Base-by-base conservation (phyloP, 1,284 basidiomycete species). In the Pascua guehoae region DNA sequence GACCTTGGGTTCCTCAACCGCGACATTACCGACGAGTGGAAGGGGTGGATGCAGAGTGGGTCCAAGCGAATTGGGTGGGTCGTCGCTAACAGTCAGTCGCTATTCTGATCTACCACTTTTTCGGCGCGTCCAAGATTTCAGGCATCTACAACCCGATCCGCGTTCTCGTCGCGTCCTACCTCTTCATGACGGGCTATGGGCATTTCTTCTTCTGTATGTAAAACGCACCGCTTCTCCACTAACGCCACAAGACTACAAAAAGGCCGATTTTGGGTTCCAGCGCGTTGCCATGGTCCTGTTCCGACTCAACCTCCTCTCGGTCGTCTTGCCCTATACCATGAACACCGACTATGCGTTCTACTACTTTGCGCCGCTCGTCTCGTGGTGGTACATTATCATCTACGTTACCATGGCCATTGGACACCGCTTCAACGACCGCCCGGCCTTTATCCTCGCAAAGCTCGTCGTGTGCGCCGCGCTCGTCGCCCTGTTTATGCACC, bases 31-130 rank as follows among this genome's bases (percentile, higher is more conserved):
- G 90, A 95, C 67, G 91, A 95, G 76, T 92, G 89, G 89, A 94
- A 94, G 74, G 91, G 91, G 1, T 94, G 91, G 91, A 95, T 95
- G 91, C 91, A 94, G 79, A 82, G 89, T 90, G 70, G 57, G 86
- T 79, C 1, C 32, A 32, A n/a, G 14, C 36, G 10, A 10, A 47
- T 12, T 24, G 9, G 16, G 40, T 24, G 15, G n/a, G 17, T 16
- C 48, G n/a, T 8, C 2, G 49, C 52, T 55, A 12, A 42, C 38
- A 5, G 0, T 18, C 56, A 91, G 89, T 93, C 65, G 85, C 83
- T 3, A 91, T 94, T 64, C 81, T 94, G 32, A 86, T 93, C 64
- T 94, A 94, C 70, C 91, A 94, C 76, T 92, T 92, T 73, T 79
- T 88, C 51, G 88, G 88, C 32, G 91, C 87, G 16, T 92, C 89